phyloP scores from a whole-genome alignment of 768 basidiomycete genomes.

The Tulasnella sp. region DNA sequence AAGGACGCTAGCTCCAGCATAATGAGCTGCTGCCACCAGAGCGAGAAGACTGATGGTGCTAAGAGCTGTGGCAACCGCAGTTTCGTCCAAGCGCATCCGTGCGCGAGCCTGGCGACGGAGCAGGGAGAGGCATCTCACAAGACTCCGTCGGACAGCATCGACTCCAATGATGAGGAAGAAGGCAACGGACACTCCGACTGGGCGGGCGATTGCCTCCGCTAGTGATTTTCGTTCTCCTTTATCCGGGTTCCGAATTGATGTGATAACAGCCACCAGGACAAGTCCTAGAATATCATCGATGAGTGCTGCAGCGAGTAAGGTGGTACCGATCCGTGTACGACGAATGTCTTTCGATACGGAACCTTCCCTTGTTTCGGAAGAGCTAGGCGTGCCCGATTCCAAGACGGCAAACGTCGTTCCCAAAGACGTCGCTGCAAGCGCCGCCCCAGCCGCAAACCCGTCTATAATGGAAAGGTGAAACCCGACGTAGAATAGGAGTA shows the following conservation, averaged over 20 bases:
- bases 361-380: constrained; percentile 19
- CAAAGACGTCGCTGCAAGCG: constrained; percentile 50
- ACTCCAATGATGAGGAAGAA: constrained; percentile 2
- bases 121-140: not conserved
- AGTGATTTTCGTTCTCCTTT: not conserved
- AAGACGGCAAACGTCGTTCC: constrained; percentile 58
- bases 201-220: not conserved
- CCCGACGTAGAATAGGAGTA: constrained; percentile 33
- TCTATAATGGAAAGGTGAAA: constrained; percentile 34
- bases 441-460: constrained; percentile 50
- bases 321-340: constrained; percentile 41
- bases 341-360: constrained; percentile 26
- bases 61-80: not conserved
- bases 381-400: constrained; percentile 6
- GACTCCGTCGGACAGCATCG: not conserved
- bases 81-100: not conserved
- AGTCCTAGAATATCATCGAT: constrained; percentile 56
- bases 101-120: not conserved
- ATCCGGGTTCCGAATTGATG: constrained; percentile 11
- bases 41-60: constrained; percentile 28
- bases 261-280: constrained; percentile 44
- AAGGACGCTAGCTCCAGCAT: constrained; percentile 47
- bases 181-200: constrained; percentile 6
- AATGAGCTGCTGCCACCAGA: constrained; percentile 38
- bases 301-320: constrained; percentile 50